Evolutionary conservation across 2,329 filamentous ascomycete species (phyloP), one percentile per base, ranked within the genome.

Genomic region (Pseudogymnoascus sp.): DNA sequence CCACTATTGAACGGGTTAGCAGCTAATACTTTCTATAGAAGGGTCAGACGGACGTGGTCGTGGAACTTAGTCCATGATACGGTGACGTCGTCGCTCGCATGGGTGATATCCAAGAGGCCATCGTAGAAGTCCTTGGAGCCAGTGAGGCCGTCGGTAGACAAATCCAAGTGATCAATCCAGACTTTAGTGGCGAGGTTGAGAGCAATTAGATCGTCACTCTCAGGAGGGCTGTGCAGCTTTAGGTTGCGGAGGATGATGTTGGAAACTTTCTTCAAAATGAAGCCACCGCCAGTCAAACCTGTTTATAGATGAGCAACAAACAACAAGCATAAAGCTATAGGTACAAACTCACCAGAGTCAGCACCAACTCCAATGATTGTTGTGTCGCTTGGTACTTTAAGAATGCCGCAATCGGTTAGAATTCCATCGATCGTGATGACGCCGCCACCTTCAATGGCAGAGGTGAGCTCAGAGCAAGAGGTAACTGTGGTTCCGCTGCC

Each of bases 41-140:
- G 48, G 3, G 48, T 19, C 34, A 4, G 23, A 54, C 48, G 25
- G 4, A 54, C 48, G 79, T 86, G 83, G 75, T 84, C 81, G 73
- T 84, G 82, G 67, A 84, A 68, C 72, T 77, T 79, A 68, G 72
- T 74, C 75, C 81, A 80, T 67, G 79, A 80, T 65, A 83, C 72
- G 63, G 81, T 88, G 64, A 88, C 74, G 70, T 77, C 89, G 76
- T 89, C 85, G 8, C 81, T 78, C 48, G 78, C 87, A 75, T 88
- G 86, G 61, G 82, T 87, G 54, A 80, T 73, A 69, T 90, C 87
- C 57, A 86, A 75, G 1, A 90, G 81, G 36, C 87, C 87, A 65
- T 90, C 87, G 71, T 87, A 89, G 77, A 83, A 87, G 77, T 90
- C 85, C 77, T 90, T 90, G 78, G 80, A 84, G 72, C 83, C 78